These are phyloP conservation scores for Trametes polyzona DNA, from an alignment of 1,284 basidiomycete species.

Conservation along the genomic window DNA sequence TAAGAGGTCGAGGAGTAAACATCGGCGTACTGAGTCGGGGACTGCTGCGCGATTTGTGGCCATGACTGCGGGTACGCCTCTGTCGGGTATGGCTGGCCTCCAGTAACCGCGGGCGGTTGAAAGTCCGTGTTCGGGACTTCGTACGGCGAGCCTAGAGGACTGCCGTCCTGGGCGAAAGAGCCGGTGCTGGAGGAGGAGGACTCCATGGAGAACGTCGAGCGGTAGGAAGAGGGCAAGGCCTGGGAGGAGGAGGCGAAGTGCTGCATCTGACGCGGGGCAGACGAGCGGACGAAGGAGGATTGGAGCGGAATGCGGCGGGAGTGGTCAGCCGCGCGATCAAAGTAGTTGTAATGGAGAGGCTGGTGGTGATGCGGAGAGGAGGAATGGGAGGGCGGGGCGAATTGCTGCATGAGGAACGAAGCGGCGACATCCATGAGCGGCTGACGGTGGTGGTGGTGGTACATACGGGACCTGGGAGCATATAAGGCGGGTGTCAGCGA, in stretches of 20 bases:
- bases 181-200: constrained; percentile 21
- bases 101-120: constrained; percentile 5
- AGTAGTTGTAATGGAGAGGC: constrained; percentile 22
- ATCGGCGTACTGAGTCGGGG: constrained; percentile 18
- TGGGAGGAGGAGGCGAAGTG: constrained; percentile 16
- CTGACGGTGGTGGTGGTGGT: constrained; percentile 16
- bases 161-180: constrained; percentile 18
- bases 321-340: constrained; percentile 24
- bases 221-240: constrained; percentile 18
- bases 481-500: constrained; percentile 21
- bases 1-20: constrained; percentile 19
- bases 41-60: constrained; percentile 16
- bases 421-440: constrained; percentile 27
- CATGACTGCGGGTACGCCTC: constrained; percentile 21
- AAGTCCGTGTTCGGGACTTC: constrained; percentile 20
- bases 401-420: constrained; percentile 23
- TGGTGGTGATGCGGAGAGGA: constrained; percentile 18
- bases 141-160: constrained; percentile 23
- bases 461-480: constrained; percentile 8
- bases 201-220: constrained; percentile 16
- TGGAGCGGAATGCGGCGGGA: constrained; percentile 26
- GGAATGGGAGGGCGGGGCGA: constrained; percentile 15
- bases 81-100: constrained; percentile 17
- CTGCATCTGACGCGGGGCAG: constrained; percentile 27
- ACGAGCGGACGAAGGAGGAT: constrained; percentile 32